phyloP scores from a whole-genome alignment of 2,329 filamentous ascomycete genomes.

The Penicillium sp. region DNA sequence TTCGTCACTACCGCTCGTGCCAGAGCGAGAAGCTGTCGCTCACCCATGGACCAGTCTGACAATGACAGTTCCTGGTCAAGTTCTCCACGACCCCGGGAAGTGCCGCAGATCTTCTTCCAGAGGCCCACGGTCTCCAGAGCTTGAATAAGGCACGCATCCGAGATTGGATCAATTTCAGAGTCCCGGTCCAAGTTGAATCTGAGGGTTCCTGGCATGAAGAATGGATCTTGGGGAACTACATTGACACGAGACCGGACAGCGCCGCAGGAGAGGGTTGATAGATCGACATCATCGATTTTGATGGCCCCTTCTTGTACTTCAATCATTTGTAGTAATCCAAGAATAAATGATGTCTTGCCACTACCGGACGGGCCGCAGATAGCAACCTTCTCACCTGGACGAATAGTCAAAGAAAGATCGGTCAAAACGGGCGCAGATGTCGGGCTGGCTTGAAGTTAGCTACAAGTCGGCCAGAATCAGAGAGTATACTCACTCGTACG shows the following conservation, averaged over 20 bases:
- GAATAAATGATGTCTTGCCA: slow-evolving; percentile 22
- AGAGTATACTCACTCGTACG: slow-evolving; percentile 3
- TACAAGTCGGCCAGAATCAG: background rate
- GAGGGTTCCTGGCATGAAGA: slow-evolving; percentile 22
- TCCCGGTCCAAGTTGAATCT: slow-evolving; percentile 30
- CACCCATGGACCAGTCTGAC: slow-evolving; percentile 63
- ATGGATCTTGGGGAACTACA: slow-evolving; percentile 28
- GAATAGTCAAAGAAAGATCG: slow-evolving; percentile 24
- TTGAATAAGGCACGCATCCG: slow-evolving; percentile 23
- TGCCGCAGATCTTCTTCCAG: slow-evolving; percentile 21
- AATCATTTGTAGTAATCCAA: slow-evolving; percentile 23
- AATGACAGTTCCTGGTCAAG: slow-evolving; percentile 34
- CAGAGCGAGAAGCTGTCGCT: slow-evolving; percentile 69
- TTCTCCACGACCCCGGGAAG: slow-evolving; percentile 11
- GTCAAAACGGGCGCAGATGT: slow-evolving; percentile 19
- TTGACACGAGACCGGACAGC: slow-evolving; percentile 19
- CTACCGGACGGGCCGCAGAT: slow-evolving; percentile 28
- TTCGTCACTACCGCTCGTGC: slow-evolving; percentile 59
- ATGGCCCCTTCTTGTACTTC: slow-evolving; percentile 27
- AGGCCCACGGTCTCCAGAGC: slow-evolving; percentile 23
- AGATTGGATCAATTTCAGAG: slow-evolving; percentile 19
- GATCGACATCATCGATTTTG: slow-evolving; percentile 24
- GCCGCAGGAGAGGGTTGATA: slow-evolving; percentile 12
- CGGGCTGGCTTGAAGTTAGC: background rate
- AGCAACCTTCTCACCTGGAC: slow-evolving; percentile 29